A percentile compares a stretch with the other conserved stretches of the same genome.
These are phyloP conservation scores for Porpolomopsis calyptriformis DNA, from an alignment of 768 basidiomycete species.

Conservation along the genomic window DNA sequence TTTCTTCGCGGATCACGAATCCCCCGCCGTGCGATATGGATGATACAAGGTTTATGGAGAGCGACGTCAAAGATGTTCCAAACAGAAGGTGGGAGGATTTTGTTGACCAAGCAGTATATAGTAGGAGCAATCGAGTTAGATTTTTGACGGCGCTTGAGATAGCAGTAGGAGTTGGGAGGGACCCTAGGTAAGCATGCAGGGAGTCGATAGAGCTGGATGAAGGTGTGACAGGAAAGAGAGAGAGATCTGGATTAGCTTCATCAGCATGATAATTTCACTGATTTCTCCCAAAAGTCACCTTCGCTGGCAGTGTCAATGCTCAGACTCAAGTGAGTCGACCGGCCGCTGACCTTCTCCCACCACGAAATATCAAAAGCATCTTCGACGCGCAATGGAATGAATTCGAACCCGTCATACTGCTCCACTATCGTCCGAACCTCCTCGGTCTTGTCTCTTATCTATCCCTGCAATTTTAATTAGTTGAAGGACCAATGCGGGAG, in stretches of 20 bases:
- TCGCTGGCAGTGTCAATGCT: slow-evolving; percentile 43
- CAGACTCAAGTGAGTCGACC: slow-evolving; percentile 18
- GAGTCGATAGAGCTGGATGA: slow-evolving; percentile 17
- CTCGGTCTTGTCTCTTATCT: slow-evolving; percentile 48
- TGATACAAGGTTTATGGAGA: slow-evolving; percentile 66
- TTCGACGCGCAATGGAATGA: slow-evolving; percentile 47
- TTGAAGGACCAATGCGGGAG: neutral
- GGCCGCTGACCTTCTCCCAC: slow-evolving; percentile 45
- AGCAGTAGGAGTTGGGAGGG: slow-evolving; percentile 69
- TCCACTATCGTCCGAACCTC: slow-evolving; percentile 38
- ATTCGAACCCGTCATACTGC: slow-evolving; percentile 42
- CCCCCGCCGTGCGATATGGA: slow-evolving; percentile 70
- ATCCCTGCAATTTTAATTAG: slow-evolving; percentile 12
- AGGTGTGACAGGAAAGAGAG: slow-evolving; percentile 14
- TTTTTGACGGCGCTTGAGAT: slow-evolving; percentile 45
- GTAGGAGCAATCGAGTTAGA: slow-evolving; percentile 56
- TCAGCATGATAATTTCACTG: slow-evolving; percentile 1
- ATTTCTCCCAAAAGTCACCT: slow-evolving; percentile 24
- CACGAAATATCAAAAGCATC: slow-evolving; percentile 61
- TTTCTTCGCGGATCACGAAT: slow-evolving; percentile 55
- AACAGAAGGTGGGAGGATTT: slow-evolving; percentile 67
- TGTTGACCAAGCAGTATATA: slow-evolving; percentile 50
- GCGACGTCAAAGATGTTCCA: slow-evolving; percentile 68
- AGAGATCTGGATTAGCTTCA: slow-evolving; percentile 20
- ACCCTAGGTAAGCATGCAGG: slow-evolving; percentile 43